phyloP scores from a whole-genome alignment of 768 basidiomycete genomes.

The Leucosporidium yakuticum region DNA sequence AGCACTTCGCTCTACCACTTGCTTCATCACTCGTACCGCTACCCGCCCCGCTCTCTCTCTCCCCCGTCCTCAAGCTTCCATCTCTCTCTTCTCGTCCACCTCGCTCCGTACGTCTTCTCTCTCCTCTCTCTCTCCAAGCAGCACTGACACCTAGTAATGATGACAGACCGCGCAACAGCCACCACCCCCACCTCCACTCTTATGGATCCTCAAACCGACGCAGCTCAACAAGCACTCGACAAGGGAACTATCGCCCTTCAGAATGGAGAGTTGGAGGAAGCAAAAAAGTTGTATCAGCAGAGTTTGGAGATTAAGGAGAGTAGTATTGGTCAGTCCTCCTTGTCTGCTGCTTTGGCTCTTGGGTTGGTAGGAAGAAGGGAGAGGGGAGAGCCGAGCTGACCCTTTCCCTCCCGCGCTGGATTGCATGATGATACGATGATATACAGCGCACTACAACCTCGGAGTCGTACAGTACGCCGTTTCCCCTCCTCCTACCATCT shows the following conservation, averaged over 20 bases:
- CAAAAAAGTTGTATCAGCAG: slow-evolving; percentile 9
- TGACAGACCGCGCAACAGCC: slow-evolving; percentile 6
- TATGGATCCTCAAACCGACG: slow-evolving; percentile 22
- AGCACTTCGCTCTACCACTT: too few relatives aligned
- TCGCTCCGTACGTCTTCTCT: background rate
- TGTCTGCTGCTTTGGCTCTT: background rate
- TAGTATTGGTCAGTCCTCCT: slow-evolving; percentile 16
- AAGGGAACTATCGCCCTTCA: slow-evolving; percentile 22
- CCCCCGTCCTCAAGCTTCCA: background rate
- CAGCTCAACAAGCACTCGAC: slow-evolving; percentile 29
- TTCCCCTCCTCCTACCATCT: background rate
- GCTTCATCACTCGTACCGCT: too few relatives aligned
- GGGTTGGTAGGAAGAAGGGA: background rate
- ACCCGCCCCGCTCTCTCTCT: background rate
- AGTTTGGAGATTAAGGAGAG: slow-evolving; percentile 27
- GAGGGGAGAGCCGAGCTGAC: background rate
- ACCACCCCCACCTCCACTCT: slow-evolving; percentile 17
- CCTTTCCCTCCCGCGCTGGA: background rate
- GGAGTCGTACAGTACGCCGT: slow-evolving; percentile 30
- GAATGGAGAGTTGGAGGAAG: slow-evolving; percentile 20
- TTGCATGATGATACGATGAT: background rate
- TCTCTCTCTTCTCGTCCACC: background rate
- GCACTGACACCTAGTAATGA: background rate
- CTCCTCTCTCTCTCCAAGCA: too few relatives aligned
- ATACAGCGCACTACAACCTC: slow-evolving; percentile 33